Percentiles rank a stretch among this genome's conserved stretches.
phyloP scores from a whole-genome alignment of 306 rosid species.

The Rubus idaeus region DNA sequence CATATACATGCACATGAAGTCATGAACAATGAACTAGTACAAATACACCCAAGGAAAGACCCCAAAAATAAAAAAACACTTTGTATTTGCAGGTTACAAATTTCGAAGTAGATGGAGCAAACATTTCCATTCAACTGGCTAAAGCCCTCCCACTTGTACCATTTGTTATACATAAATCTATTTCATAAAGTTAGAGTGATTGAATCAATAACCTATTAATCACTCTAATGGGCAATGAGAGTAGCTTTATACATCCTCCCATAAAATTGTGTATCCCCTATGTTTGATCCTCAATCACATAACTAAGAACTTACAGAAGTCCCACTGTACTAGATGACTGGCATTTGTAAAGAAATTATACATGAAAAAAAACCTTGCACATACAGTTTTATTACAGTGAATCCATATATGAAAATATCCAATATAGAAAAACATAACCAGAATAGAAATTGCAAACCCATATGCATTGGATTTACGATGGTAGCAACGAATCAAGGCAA shows the following conservation, averaged over 20 bases:
- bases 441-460: neutral
- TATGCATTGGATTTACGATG: neutral
- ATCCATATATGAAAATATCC: too few species aligned
- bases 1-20: neutral
- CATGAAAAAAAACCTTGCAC: too few species aligned
- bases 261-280: neutral
- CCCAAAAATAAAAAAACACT: neutral
- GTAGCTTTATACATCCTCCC: neutral
- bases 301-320: neutral
- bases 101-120: neutral
- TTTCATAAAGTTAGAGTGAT: too few species aligned
- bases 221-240: neutral
- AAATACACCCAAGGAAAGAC: neutral
- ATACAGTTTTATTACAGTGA: too few species aligned
- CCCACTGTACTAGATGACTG: neutral
- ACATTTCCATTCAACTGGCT: neutral
- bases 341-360: neutral
- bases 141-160: neutral
- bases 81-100: neutral
- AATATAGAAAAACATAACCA: neutral
- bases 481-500: neutral
- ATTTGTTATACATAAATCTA: too few species aligned
- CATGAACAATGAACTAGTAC: too few species aligned
- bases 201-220: neutral
- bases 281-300: neutral